These are phyloP conservation scores for Stemphylium vesicarium DNA, from an alignment of 2,329 filamentous ascomycete genomes.

Conservation along the genomic window DNA sequence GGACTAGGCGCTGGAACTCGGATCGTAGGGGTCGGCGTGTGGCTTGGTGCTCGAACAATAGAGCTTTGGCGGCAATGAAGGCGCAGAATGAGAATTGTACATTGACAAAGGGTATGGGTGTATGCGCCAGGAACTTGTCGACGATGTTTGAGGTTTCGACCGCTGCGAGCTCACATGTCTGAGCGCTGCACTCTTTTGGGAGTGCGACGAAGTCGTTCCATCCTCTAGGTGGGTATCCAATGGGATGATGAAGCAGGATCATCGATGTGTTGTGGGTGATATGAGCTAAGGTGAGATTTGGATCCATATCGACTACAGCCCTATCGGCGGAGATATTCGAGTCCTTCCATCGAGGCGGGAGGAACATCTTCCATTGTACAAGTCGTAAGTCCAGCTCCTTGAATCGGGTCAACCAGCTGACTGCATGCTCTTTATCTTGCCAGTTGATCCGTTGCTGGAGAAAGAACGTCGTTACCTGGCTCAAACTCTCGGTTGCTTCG, in stretches of 20 bases:
- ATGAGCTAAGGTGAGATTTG: conserved; percentile 43
- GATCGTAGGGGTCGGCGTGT: conserved; percentile 24
- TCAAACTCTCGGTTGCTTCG: conserved; percentile 43
- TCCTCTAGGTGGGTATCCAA: conserved; percentile 37
- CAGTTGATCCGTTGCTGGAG: conserved; percentile 44
- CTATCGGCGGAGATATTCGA: conserved; percentile 41
- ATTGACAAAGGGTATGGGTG: conserved; percentile 42
- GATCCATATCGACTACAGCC: conserved; percentile 42
- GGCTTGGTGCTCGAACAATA: conserved; percentile 37
- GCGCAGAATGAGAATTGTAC: conserved; percentile 44
- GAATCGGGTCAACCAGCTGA: conserved; percentile 44
- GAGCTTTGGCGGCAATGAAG: conserved; percentile 41
- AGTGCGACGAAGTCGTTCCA: conserved; percentile 44
- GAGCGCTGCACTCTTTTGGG: conserved; percentile 42
- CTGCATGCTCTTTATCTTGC: conserved; percentile 44
- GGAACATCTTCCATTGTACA: conserved; percentile 45
- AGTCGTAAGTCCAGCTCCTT: conserved; percentile 44
- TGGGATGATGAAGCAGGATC: conserved; percentile 43
- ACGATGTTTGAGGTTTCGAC: conserved; percentile 44
- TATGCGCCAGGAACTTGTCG: conserved; percentile 39
- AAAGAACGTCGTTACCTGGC: conserved; percentile 45
- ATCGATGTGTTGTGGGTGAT: conserved; percentile 47
- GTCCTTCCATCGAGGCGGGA: conserved; percentile 43
- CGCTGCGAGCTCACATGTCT: conserved; percentile 43
- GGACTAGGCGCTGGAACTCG: conserved; percentile 34